These are phyloP conservation scores for Phytophthora litchii DNA, from an alignment of 352 stramenopile species.

Conservation along the genomic window DNA sequence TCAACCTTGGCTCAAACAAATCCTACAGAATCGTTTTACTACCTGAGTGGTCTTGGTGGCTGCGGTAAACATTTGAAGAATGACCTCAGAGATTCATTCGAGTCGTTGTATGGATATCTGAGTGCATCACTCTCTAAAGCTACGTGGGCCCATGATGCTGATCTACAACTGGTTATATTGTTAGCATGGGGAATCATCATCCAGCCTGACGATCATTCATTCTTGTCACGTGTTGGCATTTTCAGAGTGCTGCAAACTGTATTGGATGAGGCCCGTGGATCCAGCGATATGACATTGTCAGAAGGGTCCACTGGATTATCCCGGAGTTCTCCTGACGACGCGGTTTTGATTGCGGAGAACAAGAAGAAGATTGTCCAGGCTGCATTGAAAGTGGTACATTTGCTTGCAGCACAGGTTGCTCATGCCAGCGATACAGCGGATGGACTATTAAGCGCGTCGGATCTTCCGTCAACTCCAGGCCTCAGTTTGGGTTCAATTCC, in stretches of 20 bases:
- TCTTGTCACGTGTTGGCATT: conserved; percentile 89
- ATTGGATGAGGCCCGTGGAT: conserved; percentile 80
- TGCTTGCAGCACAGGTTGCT: conserved; percentile 88
- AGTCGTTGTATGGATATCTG: conserved; percentile 84
- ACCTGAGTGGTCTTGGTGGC: conserved; percentile 75
- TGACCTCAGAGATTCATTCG: conserved; percentile 82
- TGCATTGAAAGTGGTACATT: conserved; percentile 86
- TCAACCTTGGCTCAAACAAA: conserved; percentile 19
- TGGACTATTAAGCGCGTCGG: conserved; percentile 56
- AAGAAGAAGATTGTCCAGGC: conserved; percentile 89
- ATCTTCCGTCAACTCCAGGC: conserved; percentile 49
- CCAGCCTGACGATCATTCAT: conserved; percentile 87
- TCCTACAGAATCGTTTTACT: conserved; percentile 59
- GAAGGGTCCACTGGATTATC: conserved; percentile 27
- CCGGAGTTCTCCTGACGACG: conserved; percentile 41
- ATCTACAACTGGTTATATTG: conserved; percentile 84
- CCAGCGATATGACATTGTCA: conserved; percentile 37
- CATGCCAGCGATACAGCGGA: conserved; percentile 73
- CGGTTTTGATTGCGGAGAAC: conserved; percentile 44
- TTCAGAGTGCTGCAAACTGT: conserved; percentile 92
- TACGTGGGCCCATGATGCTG: conserved; percentile 82
- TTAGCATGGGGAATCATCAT: conserved; percentile 90
- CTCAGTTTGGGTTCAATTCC: conserved; percentile 74
- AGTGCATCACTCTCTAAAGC: conserved; percentile 78
- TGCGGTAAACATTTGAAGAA: conserved; percentile 81